Evolutionary conservation across 1,284 basidiomycete species (phyloP).

Genomic region (Tetrapyrgos nigripes): DNA sequence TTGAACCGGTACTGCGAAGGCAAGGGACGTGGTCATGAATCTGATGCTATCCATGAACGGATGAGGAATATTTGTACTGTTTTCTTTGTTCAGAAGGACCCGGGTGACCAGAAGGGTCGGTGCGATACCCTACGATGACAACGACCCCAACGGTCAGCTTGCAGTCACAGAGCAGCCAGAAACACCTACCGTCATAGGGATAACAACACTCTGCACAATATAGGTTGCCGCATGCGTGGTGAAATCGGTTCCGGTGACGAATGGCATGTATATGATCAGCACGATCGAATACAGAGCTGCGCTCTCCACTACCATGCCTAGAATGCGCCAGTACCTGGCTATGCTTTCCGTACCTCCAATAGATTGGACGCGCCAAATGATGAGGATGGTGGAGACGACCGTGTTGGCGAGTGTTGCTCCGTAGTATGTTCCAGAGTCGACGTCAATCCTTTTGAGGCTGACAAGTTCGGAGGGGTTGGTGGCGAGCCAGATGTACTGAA

Average conservation of each 20-base stretch:
- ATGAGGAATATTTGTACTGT: too few relatives aligned
- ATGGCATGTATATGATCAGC: constrained; percentile 5
- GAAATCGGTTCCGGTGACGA: constrained; percentile 1
- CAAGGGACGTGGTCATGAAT: too few relatives aligned
- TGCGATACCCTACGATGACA: not conserved
- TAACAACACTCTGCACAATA: constrained; percentile 5
- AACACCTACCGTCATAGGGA: constrained; percentile 1
- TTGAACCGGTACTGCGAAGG: too few relatives aligned
- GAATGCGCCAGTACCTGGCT: not conserved
- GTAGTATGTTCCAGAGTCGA: not conserved
- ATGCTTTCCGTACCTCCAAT: not conserved
- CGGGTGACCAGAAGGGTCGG: constrained; percentile 1
- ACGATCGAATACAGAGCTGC: not conserved
- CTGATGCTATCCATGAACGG: too few relatives aligned
- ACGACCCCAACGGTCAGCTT: not conserved
- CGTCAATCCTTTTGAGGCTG: not conserved
- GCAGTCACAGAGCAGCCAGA: not conserved
- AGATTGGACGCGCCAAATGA: not conserved
- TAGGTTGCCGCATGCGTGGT: not conserved
- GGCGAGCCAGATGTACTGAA: not conserved
- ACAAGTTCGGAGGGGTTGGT: constrained; percentile 1
- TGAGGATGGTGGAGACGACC: constrained; percentile 5
- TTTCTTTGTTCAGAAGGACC: constrained; percentile 1
- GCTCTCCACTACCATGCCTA: not conserved
- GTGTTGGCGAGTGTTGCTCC: constrained; percentile 3